A percentile compares a stretch with the other conserved stretches of the same genome.
These are phyloP conservation scores for Rhodotorula mucilaginosa DNA, from an alignment of 1,284 basidiomycete genomes.

Conservation along the genomic window DNA sequence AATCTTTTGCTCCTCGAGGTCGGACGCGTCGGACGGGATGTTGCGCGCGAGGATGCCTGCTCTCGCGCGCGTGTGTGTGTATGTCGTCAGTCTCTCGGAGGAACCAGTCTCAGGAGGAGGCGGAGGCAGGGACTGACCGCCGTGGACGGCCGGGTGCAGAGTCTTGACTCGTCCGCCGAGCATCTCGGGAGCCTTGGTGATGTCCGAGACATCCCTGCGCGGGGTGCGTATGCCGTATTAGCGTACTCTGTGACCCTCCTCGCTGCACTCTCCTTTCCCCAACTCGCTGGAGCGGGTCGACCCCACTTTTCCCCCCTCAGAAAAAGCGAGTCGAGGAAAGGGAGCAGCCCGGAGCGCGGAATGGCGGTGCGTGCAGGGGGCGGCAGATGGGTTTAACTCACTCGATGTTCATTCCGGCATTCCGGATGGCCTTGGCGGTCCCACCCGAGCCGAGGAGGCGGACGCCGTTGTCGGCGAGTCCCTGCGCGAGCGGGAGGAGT, in stretches of 20 bases:
- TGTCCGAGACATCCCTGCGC: constrained; percentile 88
- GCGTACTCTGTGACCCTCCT: background rate
- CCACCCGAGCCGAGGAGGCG: constrained; percentile 91
- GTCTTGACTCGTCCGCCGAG: constrained; percentile 98
- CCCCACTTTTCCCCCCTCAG: background rate
- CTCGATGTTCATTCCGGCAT: constrained; percentile 88
- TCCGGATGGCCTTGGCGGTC: constrained; percentile 95
- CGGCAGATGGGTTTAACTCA: constrained; percentile 51
- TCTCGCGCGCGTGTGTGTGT: no score
- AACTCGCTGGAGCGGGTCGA: no score
- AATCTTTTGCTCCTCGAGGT: constrained; percentile 76
- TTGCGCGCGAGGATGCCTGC: constrained; percentile 80
- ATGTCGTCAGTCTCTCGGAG: background rate
- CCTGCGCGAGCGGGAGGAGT: constrained; percentile 83
- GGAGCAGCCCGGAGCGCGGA: background rate
- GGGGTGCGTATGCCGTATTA: background rate
- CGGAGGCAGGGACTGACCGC: constrained; percentile 59
- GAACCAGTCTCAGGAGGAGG: background rate
- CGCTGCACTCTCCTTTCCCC: background rate
- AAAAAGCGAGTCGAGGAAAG: background rate
- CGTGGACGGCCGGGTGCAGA: constrained; percentile 97
- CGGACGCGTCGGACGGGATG: constrained; percentile 79
- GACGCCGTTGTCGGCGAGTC: constrained; percentile 76
- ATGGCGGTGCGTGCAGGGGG: no score
- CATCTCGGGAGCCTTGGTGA: constrained; percentile 99